Evolutionary conservation across 2,329 filamentous ascomycete genomes (phyloP).

Genomic region (Cryoendolithus antarcticus): DNA sequence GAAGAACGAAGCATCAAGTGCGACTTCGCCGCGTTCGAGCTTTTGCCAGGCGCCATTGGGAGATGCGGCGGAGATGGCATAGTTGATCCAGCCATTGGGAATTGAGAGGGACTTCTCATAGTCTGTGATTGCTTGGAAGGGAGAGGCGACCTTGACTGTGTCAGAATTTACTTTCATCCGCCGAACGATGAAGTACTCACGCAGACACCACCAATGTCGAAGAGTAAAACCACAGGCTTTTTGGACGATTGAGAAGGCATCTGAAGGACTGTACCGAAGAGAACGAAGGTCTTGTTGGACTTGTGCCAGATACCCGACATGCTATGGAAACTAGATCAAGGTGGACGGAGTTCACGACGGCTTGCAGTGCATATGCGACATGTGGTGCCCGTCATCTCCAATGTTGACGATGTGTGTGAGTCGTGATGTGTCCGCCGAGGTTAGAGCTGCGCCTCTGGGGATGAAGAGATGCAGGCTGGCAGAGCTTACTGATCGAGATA

Average conservation of each 20-base stretch:
- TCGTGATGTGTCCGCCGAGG: too few relatives aligned
- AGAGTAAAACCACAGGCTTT: slow-evolving; percentile 62
- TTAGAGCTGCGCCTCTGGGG: too few relatives aligned
- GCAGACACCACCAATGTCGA: slow-evolving; percentile 94
- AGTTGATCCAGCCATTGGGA: slow-evolving; percentile 82
- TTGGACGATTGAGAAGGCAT: slow-evolving; percentile 11
- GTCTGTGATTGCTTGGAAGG: slow-evolving; percentile 84
- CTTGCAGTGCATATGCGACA: too few relatives aligned
- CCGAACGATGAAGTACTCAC: slow-evolving; percentile 33
- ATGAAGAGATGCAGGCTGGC: too few relatives aligned
- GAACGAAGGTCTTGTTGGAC: slow-evolving; percentile 11
- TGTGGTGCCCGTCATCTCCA: too few relatives aligned
- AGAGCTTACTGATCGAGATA: too few relatives aligned
- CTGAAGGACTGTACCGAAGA: slow-evolving; percentile 12
- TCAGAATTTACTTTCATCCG: background rate
- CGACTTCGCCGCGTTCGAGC: slow-evolving; percentile 72
- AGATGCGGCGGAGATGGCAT: slow-evolving; percentile 66
- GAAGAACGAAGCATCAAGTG: slow-evolving; percentile 65
- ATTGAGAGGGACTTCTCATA: slow-evolving; percentile 70
- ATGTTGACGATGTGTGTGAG: too few relatives aligned
- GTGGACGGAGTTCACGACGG: too few relatives aligned
- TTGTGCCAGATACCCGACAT: slow-evolving; percentile 10
- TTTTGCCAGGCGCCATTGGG: slow-evolving; percentile 78
- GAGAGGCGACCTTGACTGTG: slow-evolving; percentile 60
- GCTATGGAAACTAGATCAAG: background rate